Evolutionary conservation across 768 basidiomycete genomes (phyloP).

Genomic region (Rhodosporidiobolus odoratus): DNA sequence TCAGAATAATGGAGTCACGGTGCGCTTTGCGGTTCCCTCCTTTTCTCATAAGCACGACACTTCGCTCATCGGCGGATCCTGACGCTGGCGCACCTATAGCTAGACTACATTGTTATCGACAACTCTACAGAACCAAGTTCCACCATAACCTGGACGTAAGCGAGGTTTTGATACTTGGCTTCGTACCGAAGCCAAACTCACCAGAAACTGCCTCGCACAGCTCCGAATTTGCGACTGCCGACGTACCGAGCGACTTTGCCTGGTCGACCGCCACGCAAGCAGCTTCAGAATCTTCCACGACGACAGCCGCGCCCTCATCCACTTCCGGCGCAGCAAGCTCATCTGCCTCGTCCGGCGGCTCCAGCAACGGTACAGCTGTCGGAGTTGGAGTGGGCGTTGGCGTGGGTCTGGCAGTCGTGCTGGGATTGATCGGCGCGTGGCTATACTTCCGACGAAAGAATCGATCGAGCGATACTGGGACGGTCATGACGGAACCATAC

Average conservation of each 20-base stretch:
- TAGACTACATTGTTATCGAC: constrained; percentile 17
- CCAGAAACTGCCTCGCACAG: neutral
- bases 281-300: neutral
- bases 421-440: neutral
- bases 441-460: neutral
- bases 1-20: constrained; percentile 3
- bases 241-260: neutral
- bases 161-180: too few species aligned
- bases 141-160: constrained; percentile 4
- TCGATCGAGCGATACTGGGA: neutral
- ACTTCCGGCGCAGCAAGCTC: too few species aligned
- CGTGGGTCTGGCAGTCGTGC: neutral
- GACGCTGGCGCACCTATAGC: too few species aligned
- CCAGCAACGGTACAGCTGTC: neutral
- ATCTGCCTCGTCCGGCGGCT: too few species aligned
- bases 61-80: too few species aligned
- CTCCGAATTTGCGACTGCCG: neutral
- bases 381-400: constrained; percentile 21
- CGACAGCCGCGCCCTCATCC: neutral
- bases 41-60: too few species aligned
- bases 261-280: neutral
- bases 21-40: neutral
- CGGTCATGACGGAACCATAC: neutral
- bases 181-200: neutral
- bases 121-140: neutral